Conservation (phyloP, 164 flowering plant genomes). For the Cinnamomum chago region DNA sequence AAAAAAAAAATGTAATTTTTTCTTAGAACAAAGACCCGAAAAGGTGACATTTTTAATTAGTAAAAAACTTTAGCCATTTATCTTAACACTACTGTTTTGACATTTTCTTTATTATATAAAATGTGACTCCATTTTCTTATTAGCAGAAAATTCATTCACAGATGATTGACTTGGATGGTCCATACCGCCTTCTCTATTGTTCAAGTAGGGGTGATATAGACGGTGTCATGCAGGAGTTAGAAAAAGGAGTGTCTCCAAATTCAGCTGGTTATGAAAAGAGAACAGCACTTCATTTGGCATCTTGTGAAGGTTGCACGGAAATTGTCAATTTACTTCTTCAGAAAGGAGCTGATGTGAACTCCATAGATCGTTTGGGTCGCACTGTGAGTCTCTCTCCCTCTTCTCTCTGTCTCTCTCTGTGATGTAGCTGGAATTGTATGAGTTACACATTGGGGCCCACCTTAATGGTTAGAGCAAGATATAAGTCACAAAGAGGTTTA, state of each 20-base stretch:
- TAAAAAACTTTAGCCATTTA: conserved; percentile 3
- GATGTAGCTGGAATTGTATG: conserved; percentile 15
- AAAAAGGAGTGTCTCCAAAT: conserved; percentile 45
- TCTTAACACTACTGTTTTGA: no score
- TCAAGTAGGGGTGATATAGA: conserved; percentile 48
- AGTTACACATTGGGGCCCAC: background rate
- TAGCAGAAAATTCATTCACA: conserved; percentile 11
- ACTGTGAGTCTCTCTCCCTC: conserved; percentile 32
- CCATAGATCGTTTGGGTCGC: conserved; percentile 53
- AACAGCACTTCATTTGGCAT: conserved; percentile 60
- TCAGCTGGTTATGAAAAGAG: conserved; percentile 51
- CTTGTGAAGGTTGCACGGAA: conserved; percentile 53
- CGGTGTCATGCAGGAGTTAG: conserved; percentile 46
- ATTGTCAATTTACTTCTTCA: conserved; percentile 43
- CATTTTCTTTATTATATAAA: no score
- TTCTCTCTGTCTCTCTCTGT: background rate
- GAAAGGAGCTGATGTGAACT: conserved; percentile 53
- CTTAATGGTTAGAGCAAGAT: background rate
- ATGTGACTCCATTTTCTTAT: background rate
- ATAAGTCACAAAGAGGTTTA: no score
- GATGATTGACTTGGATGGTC: conserved; percentile 30
- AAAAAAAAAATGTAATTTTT: conserved; percentile 20
- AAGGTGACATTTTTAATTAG: no score
- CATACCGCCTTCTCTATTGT: conserved; percentile 46
- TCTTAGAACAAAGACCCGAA: background rate